phyloP scores from a whole-genome alignment of 2,329 filamentous ascomycete species.

The Chrysoporthe austroafricana region DNA sequence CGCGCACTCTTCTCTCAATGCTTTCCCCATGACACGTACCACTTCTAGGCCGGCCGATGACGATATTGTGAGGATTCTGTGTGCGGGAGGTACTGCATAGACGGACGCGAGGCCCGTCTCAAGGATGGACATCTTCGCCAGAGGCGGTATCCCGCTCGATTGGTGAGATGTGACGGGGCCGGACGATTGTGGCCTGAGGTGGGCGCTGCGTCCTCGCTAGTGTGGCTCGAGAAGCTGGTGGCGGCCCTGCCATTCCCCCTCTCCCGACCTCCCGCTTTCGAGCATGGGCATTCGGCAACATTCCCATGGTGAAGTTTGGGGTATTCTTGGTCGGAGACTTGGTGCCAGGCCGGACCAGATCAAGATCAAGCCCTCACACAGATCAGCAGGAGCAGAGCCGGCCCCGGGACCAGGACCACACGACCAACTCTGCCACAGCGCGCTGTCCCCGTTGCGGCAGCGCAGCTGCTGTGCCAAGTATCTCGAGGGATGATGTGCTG shows the following conservation, averaged over 20 bases:
- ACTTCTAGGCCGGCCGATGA: neutral
- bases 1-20: neutral
- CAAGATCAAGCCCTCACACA: neutral
- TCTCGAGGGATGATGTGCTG: neutral
- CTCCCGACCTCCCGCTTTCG: neutral
- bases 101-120: neutral
- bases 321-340: neutral
- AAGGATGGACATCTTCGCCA: neutral
- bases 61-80: neutral
- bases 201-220: neutral
- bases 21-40: neutral
- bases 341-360: neutral
- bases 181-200: neutral
- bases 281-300: constrained; percentile 14
- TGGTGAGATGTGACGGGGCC: neutral
- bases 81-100: neutral
- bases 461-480: neutral
- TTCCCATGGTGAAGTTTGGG: constrained; percentile 9
- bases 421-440: neutral
- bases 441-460: constrained; percentile 2
- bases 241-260: neutral
- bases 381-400: neutral
- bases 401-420: neutral
- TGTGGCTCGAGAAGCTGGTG: neutral
- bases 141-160: neutral